These are phyloP conservation scores for Chenopodium album DNA, from an alignment of 148 eudicot genomes.

Conservation along the genomic window DNA sequence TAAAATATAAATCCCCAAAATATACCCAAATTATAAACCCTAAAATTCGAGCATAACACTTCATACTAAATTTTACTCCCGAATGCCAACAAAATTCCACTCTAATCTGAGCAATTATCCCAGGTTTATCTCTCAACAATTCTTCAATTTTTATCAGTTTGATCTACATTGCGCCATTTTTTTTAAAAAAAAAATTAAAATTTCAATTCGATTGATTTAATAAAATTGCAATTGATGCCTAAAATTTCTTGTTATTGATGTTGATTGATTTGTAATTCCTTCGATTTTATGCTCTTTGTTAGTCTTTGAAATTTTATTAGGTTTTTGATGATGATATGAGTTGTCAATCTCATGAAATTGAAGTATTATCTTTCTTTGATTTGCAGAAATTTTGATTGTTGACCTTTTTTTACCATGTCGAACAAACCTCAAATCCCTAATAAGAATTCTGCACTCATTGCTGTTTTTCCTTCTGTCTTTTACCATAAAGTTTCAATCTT, in stretches of 20 bases:
- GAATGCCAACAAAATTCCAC: not conserved
- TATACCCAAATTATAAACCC: no score
- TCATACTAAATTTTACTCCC: not conserved
- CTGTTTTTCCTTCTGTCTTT: slow-evolving; percentile 27
- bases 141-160: not conserved
- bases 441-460: slow-evolving; percentile 68
- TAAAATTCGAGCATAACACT: no score
- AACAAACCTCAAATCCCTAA: slow-evolving; percentile 59
- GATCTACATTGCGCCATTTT: not conserved
- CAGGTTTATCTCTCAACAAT: slow-evolving; percentile 2
- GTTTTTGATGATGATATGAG: not conserved
- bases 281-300: not conserved
- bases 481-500: no score
- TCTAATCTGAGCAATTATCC: not conserved
- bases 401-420: slow-evolving; percentile 46
- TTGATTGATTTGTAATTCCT: not conserved
- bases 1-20: no score
- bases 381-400: slow-evolving; percentile 15
- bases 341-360: not conserved
- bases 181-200: no score
- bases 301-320: not conserved
- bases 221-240: not conserved
- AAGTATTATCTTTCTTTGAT: not conserved
- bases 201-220: not conserved
- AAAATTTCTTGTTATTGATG: not conserved